Base-by-base conservation (phyloP, 1,284 basidiomycete species). In the Leucoagaricus sp. region DNA sequence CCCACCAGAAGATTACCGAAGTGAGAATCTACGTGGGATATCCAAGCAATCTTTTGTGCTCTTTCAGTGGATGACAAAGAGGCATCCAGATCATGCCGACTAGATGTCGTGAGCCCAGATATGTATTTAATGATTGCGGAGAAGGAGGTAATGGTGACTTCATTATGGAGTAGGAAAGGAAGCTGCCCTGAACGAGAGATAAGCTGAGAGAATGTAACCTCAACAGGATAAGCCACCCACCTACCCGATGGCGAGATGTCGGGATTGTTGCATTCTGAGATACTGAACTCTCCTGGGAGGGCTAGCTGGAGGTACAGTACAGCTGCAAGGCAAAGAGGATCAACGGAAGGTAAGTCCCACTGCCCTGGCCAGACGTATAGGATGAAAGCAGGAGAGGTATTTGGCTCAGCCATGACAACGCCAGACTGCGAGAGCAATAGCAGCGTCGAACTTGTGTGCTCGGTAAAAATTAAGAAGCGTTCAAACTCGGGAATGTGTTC, bases 221-320 rank as follows among this genome's bases (percentile, higher is more conserved):
- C 29, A 44, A 17, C 7, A 28, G 54, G 41, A 19, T 55, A 23
- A 29, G 49, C 62, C 61, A 72, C 69, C 60, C 60, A 78, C 83
- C 69, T 69, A 87, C 90, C 90, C 64, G 77, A 84, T n/a, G 89
- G 87, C 58, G 89, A 90, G n/a, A 79, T 60, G 71, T 91, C 88
- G 6, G 88, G 85, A 66, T 89, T 83, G 13, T 79, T 77, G 63
- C 81, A 86, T 68, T 86, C 81, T 38, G 75, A 73, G 29, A 92
- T 69, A 15, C 70, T 69, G 69, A 87, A 92, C 61, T 79, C 74
- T 10, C 83, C 85, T 1, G 89, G 86, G 42, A 87, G 76, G 15
- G 80, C 70, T 21, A 86, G 69, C 65, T 91, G 89, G 36, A 91
- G 78, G 64, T 84, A 85, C 31, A 90, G 69, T 8, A 87, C 70